Conservation (phyloP, 2,329 filamentous ascomycete genomes). For the Phialemonium atrogriseum region DNA sequence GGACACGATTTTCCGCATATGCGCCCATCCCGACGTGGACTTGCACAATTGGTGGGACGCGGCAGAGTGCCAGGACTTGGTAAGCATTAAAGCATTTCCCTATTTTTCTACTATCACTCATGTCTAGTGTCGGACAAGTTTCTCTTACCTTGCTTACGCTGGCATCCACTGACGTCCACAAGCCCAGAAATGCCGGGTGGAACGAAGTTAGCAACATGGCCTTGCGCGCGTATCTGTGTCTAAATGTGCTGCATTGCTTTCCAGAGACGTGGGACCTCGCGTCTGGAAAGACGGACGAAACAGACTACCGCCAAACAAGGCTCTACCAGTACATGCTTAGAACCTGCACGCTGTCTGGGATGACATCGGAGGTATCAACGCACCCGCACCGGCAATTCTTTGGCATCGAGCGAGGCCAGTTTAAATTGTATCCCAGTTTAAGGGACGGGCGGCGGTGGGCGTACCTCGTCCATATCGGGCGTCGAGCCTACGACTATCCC, state of each 20-base stretch:
- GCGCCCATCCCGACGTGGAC: constrained; percentile 6
- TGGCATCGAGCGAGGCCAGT: constrained; percentile 9
- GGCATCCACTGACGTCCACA: too few relatives aligned
- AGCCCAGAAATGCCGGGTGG: constrained; percentile 16
- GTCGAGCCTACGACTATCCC: too few relatives aligned
- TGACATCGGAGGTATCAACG: constrained; percentile 4
- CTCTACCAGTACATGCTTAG: constrained; percentile 11
- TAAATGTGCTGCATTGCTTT: constrained; percentile 13
- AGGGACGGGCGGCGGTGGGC: too few relatives aligned
- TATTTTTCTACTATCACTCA: too few relatives aligned
- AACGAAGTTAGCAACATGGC: constrained; percentile 7
- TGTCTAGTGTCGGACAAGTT: too few relatives aligned
- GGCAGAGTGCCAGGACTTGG: constrained; percentile 3
- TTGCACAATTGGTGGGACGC: constrained; percentile 9
- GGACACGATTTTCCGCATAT: constrained; percentile 12
- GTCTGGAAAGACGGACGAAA: constrained; percentile 1
- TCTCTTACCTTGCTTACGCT: too few relatives aligned
- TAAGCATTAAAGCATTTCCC: too few relatives aligned
- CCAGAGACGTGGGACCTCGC: constrained; percentile 8
- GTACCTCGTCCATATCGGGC: too few relatives aligned
- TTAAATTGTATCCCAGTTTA: too few relatives aligned
- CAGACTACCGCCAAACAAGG: constrained; percentile 10
- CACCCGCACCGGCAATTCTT: constrained; percentile 13
- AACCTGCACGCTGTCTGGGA: constrained; percentile 1
- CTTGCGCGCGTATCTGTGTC: constrained; percentile 12